These are phyloP conservation scores for Paxillus ammoniavirescens DNA, from an alignment of 768 basidiomycete genomes.

Conservation along the genomic window DNA sequence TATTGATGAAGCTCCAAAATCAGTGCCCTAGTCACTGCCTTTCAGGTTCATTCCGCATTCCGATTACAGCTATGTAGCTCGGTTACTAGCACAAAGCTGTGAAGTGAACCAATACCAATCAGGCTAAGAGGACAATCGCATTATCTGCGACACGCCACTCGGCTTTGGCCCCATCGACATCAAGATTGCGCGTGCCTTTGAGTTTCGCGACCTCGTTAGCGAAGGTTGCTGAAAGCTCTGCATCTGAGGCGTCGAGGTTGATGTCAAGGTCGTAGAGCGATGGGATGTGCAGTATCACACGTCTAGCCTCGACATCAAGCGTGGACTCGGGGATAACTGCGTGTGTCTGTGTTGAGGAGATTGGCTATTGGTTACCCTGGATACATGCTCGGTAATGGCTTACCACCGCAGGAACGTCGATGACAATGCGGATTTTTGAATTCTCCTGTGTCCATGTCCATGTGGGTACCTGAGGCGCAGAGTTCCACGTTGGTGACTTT, in stretches of 20 bases:
- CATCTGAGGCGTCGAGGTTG: conserved; percentile 54
- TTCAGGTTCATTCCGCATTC: not conserved
- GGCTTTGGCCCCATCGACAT: conserved; percentile 61
- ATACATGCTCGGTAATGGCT: conserved; percentile 22
- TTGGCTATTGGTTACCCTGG: conserved; percentile 2
- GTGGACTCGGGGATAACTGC: conserved; percentile 44
- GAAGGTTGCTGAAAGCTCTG: conserved; percentile 41
- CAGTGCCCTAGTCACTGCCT: conserved; percentile 4
- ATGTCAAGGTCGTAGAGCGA: conserved; percentile 51
- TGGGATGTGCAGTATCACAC: conserved; percentile 54
- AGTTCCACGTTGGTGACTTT: conserved; percentile 1
- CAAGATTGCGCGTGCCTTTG: conserved; percentile 56
- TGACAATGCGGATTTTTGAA: conserved; percentile 44
- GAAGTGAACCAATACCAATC: conserved; percentile 10
- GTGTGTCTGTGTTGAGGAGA: conserved; percentile 40
- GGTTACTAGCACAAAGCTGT: not conserved
- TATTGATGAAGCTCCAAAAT: not conserved
- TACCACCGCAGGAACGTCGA: conserved; percentile 59
- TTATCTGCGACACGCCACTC: conserved; percentile 66
- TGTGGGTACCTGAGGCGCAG: conserved; percentile 26
- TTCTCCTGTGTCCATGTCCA: conserved; percentile 56
- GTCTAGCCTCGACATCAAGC: conserved; percentile 65
- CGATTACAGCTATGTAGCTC: not conserved
- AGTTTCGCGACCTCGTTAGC: conserved; percentile 40
- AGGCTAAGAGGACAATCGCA: conserved; percentile 45